Conservation (phyloP, 305 asterid genomes). For the Ajuga reptans region DNA sequence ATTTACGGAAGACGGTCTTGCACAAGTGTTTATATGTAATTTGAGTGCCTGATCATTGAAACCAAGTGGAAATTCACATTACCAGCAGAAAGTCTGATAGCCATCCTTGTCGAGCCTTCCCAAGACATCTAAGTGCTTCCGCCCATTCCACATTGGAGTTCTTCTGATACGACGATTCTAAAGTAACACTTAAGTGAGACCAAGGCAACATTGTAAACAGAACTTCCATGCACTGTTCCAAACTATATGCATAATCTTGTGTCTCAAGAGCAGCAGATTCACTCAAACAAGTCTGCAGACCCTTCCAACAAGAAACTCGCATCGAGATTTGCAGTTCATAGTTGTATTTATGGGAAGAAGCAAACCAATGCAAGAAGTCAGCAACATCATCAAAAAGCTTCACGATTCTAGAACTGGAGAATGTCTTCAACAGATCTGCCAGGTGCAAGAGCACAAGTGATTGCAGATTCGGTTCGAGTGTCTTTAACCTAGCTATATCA, state of each 20-base stretch:
- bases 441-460: conserved; percentile 57
- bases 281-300: conserved; percentile 56
- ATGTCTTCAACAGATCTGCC: conserved; percentile 58
- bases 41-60: conserved; percentile 3
- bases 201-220: conserved; percentile 57
- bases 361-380: conserved; percentile 42
- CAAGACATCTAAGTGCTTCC: conserved; percentile 75
- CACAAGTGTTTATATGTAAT: not conserved
- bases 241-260: conserved; percentile 37
- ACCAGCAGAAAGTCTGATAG: conserved; percentile 65
- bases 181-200: conserved; percentile 28
- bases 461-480: conserved; percentile 76
- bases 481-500: conserved; percentile 65
- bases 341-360: conserved; percentile 42
- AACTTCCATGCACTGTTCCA: conserved; percentile 71
- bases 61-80: conserved; percentile 12
- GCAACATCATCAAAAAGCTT: conserved; percentile 69
- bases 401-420: conserved; percentile 58
- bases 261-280: conserved; percentile 41
- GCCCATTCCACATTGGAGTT: conserved; percentile 52
- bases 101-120: conserved; percentile 72
- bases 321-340: conserved; percentile 43
- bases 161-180: conserved; percentile 26
- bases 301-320: conserved; percentile 87
- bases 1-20: too few species aligned